Percentiles rank a stretch among this genome's conserved stretches.
These are phyloP conservation scores for Clavispora vitiphila DNA, from an alignment of 805 yeast genomes.

Conservation along the genomic window DNA sequence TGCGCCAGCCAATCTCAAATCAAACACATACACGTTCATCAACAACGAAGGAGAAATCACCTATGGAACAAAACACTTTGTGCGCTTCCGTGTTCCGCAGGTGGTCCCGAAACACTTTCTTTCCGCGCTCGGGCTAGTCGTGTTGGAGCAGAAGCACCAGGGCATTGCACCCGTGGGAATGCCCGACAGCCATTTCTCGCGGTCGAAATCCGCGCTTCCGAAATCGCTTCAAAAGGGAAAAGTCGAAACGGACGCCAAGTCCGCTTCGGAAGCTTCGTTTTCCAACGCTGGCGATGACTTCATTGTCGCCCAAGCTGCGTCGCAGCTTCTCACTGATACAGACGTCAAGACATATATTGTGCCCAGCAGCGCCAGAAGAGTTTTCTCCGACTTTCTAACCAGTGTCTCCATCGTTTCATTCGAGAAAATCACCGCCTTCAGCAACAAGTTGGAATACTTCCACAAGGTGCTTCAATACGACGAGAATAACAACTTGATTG, in stretches of 20 bases:
- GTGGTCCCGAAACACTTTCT: slow-evolving; percentile 42
- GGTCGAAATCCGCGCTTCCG: slow-evolving; percentile 9
- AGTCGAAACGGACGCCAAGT: slow-evolving; percentile 2
- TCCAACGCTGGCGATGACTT: slow-evolving; percentile 18
- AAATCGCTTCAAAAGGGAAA: slow-evolving; percentile 3
- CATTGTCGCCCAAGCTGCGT: slow-evolving; percentile 30
- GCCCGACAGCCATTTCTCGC: slow-evolving; percentile 26
- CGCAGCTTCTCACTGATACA: slow-evolving; percentile 28
- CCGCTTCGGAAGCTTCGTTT: neutral
- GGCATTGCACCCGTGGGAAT: slow-evolving; percentile 37
- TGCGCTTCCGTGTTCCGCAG: slow-evolving; percentile 51
- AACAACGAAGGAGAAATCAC: slow-evolving; percentile 53
- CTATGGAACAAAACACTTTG: slow-evolving; percentile 39
- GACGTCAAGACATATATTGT: slow-evolving; percentile 34
- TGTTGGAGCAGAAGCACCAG: slow-evolving; percentile 24
- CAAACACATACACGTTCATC: slow-evolving; percentile 53
- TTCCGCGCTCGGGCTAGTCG: slow-evolving; percentile 21
- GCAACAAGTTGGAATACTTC: slow-evolving; percentile 40
- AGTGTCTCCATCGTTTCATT: slow-evolving; percentile 38
- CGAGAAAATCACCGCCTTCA: slow-evolving; percentile 32
- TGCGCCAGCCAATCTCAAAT: slow-evolving; percentile 44
- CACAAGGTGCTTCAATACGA: slow-evolving; percentile 43
- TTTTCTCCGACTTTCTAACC: slow-evolving; percentile 17
- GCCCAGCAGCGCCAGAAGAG: slow-evolving; percentile 29
- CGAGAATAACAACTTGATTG: slow-evolving; percentile 24